Evolutionary conservation across 2,329 filamentous ascomycete species (phyloP).

Genomic region (Microdochium nivale): DNA sequence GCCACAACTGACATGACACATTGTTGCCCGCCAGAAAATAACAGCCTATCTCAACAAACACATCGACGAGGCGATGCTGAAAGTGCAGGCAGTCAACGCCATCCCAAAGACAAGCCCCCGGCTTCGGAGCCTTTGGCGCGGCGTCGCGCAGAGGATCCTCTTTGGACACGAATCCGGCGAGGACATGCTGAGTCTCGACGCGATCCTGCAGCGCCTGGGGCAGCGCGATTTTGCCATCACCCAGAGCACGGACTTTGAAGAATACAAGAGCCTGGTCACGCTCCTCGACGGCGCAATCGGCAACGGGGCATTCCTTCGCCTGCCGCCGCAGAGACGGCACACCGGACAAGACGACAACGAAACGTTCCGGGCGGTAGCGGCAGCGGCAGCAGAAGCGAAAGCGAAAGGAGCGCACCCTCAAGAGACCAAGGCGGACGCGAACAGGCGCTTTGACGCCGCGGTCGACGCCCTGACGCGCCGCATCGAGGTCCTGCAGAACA

Average conservation of each 20-base stretch:
- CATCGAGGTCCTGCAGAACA: conserved; percentile 48
- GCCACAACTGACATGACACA: conserved; percentile 14
- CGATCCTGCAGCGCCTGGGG: conserved; percentile 36
- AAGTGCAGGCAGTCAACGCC: conserved; percentile 47
- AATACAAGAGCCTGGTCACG: conserved; percentile 55
- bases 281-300: conserved; percentile 72
- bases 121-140: conserved; percentile 53
- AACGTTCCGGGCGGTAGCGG: conserved; percentile 7
- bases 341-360: conserved; percentile 12
- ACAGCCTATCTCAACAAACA: conserved; percentile 36
- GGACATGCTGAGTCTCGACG: conserved; percentile 29
- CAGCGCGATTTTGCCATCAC: conserved; percentile 42
- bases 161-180: conserved; percentile 41
- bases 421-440: conserved; percentile 16
- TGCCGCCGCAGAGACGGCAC: conserved; percentile 11
- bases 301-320: conserved; percentile 37
- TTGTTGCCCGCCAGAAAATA: conserved; percentile 33
- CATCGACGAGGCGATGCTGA: conserved; percentile 40
- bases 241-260: conserved; percentile 55
- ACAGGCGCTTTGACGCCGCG: conserved; percentile 54
- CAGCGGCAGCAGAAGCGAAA: conserved; percentile 25
- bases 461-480: conserved; percentile 58
- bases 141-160: conserved; percentile 57
- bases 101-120: conserved; percentile 44
- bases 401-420: neutral